Evolutionary conservation across 306 rosid species (phyloP), one percentile per base, ranked within the genome.

Genomic region (Vigna radiata): DNA sequence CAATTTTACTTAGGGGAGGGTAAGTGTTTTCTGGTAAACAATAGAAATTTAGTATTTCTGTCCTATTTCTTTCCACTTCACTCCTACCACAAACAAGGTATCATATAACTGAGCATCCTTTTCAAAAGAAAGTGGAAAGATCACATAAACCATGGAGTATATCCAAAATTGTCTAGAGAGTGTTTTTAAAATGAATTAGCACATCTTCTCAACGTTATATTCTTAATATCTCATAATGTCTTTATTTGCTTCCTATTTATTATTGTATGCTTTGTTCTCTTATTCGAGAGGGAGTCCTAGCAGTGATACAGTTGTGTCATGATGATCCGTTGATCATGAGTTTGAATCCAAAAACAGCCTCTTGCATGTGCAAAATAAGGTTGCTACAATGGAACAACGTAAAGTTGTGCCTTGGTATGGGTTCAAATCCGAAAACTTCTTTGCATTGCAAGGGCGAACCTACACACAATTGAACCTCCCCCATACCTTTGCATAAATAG

Each of bases 71-170:
- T 53, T 53, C 8, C 25, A 17, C 27, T 53, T 19, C 7, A 8
- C 8, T 53, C 4, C 23, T 53, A 53, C 59, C 25, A 53, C 27
- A 53, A 53, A 53, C 6, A 17, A 19, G 59, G 59, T 18, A 15
- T 12, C 49, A 44, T 12, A 16, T 23, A 79, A 78, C 39, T 55
- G 55, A 74, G 63, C 8, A 39, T 18, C 17, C 50, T 25, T 61
- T n/a, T 21, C 5, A 71, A 47, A 15, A 2, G 3, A 52, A 9
- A 15, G 21, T 7, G n/a, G 39, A 29, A 19, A 21, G 67, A 33
- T 33, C 53, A 27, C 48, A 8, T 54, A 71, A 71, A 71, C 19
- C 23, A 27, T 12, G 11, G 10, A 71, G 18, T 8, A 53, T 53
- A 71, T 70, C 49, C 53, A 12, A 50, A 33, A 70, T 3, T 16